These are phyloP conservation scores for Arthroderma sp. DNA, from an alignment of 2,329 filamentous ascomycete species.

Conservation along the genomic window DNA sequence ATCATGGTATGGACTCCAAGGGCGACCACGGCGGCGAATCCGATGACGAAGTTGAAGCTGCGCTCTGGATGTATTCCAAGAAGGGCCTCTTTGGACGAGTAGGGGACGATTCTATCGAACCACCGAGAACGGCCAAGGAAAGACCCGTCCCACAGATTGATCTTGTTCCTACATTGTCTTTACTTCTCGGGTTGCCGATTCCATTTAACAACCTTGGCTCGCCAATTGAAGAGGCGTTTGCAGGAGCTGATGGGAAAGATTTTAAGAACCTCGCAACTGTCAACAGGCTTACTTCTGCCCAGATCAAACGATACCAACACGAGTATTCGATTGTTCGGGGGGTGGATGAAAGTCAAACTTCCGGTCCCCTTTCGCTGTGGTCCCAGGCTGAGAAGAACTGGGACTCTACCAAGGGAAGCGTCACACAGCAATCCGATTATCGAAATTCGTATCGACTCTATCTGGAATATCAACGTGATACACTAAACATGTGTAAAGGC, in stretches of 20 bases:
- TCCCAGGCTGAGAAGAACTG: slow-evolving; percentile 42
- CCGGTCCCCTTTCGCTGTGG: slow-evolving; percentile 48
- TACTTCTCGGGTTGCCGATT: slow-evolving; percentile 81
- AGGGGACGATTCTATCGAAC: slow-evolving; percentile 43
- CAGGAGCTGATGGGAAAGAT: slow-evolving; percentile 47
- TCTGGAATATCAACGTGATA: slow-evolving; percentile 62
- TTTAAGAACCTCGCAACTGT: slow-evolving; percentile 68
- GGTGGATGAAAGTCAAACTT: slow-evolving; percentile 46
- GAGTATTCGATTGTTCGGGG: slow-evolving; percentile 66
- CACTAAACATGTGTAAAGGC: slow-evolving; percentile 62
- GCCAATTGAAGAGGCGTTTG: slow-evolving; percentile 89
- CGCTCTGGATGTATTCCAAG: slow-evolving; percentile 97
- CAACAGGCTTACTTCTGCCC: slow-evolving; percentile 63
- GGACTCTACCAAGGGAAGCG: slow-evolving; percentile 30
- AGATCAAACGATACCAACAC: slow-evolving; percentile 77
- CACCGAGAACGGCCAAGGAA: slow-evolving; percentile 57
- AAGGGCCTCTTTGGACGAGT: slow-evolving; percentile 70
- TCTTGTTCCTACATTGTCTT: slow-evolving; percentile 77
- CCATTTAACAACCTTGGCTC: slow-evolving; percentile 91
- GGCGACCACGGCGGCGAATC: slow-evolving; percentile 98
- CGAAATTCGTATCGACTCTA: slow-evolving; percentile 44
- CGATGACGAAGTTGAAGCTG: slow-evolving; percentile 86
- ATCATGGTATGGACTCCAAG: slow-evolving; percentile 96
- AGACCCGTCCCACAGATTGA: slow-evolving; percentile 74
- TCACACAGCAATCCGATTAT: slow-evolving; percentile 23